These are phyloP conservation scores for Amylocarpus encephaloides DNA, from an alignment of 2,329 filamentous ascomycete genomes.

Conservation along the genomic window DNA sequence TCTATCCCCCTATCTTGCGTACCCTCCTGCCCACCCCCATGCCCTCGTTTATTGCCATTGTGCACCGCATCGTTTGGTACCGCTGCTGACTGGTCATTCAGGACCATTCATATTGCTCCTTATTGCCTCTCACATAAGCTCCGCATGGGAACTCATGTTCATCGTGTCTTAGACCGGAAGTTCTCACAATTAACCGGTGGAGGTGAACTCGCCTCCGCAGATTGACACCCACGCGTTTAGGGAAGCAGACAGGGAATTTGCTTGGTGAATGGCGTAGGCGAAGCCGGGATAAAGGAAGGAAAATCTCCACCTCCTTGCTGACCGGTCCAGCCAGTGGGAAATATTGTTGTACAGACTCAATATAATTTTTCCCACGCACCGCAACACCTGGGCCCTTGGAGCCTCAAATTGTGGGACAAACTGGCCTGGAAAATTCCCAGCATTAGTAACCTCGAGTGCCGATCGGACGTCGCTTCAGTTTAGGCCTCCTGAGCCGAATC, in stretches of 20 bases:
- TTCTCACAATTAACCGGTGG: too few relatives aligned
- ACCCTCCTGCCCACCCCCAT: background rate
- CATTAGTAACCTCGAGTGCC: background rate
- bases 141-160: background rate
- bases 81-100: background rate
- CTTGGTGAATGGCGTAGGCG: background rate
- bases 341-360: background rate
- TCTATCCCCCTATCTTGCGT: too few relatives aligned
- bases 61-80: background rate
- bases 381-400: background rate
- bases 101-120: background rate
- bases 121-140: background rate
- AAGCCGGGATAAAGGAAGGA: conserved; percentile 1
- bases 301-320: background rate
- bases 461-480: background rate
- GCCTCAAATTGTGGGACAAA: conserved; percentile 4
- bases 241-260: background rate
- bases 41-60: background rate
- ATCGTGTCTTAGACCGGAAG: background rate
- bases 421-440: background rate
- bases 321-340: too few relatives aligned
- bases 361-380: background rate
- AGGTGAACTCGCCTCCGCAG: too few relatives aligned
- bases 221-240: too few relatives aligned
- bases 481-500: background rate